Conservation (phyloP, 2,329 filamentous ascomycete genomes). For the Exophiala viscosa region DNA sequence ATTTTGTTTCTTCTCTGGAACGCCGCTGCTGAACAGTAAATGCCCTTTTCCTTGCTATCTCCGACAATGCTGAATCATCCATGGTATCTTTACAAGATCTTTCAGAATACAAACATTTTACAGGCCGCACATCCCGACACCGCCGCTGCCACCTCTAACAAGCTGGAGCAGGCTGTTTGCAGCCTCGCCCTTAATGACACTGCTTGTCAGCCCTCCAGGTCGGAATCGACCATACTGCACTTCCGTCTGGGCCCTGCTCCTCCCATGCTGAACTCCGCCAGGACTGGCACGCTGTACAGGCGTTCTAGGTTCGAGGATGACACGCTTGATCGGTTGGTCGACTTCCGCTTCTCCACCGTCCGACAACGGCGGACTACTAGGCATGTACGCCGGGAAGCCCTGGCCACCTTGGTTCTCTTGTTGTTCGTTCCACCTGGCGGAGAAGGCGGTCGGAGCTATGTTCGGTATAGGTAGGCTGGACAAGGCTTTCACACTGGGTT, state of each 20-base stretch:
- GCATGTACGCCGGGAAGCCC: slow-evolving; percentile 1
- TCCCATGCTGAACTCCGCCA: not conserved
- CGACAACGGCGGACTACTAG: slow-evolving; percentile 21
- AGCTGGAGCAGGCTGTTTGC: slow-evolving; percentile 27
- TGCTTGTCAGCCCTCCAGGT: slow-evolving; percentile 21
- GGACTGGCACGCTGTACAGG: slow-evolving; percentile 21
- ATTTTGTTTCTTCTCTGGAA: too few species aligned
- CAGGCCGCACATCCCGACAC: slow-evolving; percentile 18
- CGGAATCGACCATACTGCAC: slow-evolving; percentile 3
- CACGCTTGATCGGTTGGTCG: not conserved
- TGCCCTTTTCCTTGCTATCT: too few species aligned
- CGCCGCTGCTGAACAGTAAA: too few species aligned
- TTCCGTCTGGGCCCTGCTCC: not conserved
- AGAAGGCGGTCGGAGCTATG: slow-evolving; percentile 23
- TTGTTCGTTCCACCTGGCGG: slow-evolving; percentile 18
- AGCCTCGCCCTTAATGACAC: slow-evolving; percentile 29
- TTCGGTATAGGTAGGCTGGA: slow-evolving; percentile 18
- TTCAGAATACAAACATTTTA: not conserved
- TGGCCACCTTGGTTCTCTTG: not conserved
- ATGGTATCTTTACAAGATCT: not conserved
- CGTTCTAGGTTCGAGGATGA: slow-evolving; percentile 9
- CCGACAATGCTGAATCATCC: too few species aligned
- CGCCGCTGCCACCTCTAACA: slow-evolving; percentile 15
- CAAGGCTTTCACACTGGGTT: slow-evolving; percentile 12
- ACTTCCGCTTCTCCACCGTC: not conserved